Percentiles rank a stretch among this genome's conserved stretches.
Evolutionary conservation across 2,329 filamentous ascomycete genomes (phyloP).

Genomic region (Claviceps fusiformis): DNA sequence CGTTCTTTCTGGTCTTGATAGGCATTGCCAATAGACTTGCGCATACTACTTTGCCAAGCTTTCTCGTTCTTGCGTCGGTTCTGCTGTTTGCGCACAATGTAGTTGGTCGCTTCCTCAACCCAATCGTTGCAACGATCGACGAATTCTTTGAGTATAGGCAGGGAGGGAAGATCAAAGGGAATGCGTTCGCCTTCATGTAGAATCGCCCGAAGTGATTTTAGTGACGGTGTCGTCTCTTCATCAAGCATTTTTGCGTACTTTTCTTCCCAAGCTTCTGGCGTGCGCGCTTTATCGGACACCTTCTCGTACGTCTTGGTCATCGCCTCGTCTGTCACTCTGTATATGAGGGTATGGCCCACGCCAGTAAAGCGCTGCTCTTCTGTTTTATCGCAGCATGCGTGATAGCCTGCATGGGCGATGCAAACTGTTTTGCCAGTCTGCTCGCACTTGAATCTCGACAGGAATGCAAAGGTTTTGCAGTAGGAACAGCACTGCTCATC

Average conservation of each 20-base stretch:
- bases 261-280: constrained; percentile 79
- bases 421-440: constrained; percentile 73
- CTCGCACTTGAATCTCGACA: constrained; percentile 79
- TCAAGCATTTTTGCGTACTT: constrained; percentile 78
- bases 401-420: constrained; percentile 63
- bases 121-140: constrained; percentile 95
- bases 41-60: constrained; percentile 59
- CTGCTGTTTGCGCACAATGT: constrained; percentile 94
- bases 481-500: constrained; percentile 87
- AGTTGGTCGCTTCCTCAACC: constrained; percentile 93
- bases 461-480: constrained; percentile 84
- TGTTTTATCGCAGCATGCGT: constrained; percentile 63
- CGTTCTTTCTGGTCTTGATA: constrained; percentile 62
- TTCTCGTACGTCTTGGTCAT: constrained; percentile 57
- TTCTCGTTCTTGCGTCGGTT: constrained; percentile 93
- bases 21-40: constrained; percentile 48
- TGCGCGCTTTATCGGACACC: constrained; percentile 70
- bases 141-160: constrained; percentile 72
- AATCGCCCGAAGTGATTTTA: constrained; percentile 73
- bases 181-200: constrained; percentile 93
- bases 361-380: constrained; percentile 56
- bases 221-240: constrained; percentile 68
- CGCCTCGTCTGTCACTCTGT: constrained; percentile 61
- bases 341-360: constrained; percentile 59
- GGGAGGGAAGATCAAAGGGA: constrained; percentile 72